Conservation (phyloP, 768 basidiomycete species). For the Leccinum subtestaceum region DNA sequence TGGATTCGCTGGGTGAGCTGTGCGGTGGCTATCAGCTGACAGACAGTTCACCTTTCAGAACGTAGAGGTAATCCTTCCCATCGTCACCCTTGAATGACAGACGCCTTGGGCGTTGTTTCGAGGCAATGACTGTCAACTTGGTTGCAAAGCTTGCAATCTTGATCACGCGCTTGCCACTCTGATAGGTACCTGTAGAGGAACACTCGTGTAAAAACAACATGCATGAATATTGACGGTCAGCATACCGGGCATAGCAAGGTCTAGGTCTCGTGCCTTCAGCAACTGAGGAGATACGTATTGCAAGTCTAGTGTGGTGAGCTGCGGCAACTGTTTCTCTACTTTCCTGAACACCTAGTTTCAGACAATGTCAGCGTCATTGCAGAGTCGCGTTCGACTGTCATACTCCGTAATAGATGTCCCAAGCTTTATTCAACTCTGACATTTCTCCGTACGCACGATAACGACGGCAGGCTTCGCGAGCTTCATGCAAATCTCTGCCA, state of each 20-base stretch:
- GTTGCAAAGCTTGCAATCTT: conserved; percentile 82
- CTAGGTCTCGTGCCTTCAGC: conserved; percentile 83
- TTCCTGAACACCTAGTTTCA: conserved; percentile 82
- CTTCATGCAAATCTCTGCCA: conserved; percentile 88
- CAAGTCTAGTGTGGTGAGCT: conserved; percentile 85
- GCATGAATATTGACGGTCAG: neutral
- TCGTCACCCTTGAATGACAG: conserved; percentile 86
- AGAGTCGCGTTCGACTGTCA: conserved; percentile 21
- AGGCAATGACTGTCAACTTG: conserved; percentile 90
- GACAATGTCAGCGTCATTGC: conserved; percentile 2
- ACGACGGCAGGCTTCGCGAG: conserved; percentile 84
- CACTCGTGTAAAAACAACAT: neutral
- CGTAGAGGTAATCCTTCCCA: conserved; percentile 88
- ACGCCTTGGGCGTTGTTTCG: conserved; percentile 93
- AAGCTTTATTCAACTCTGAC: conserved; percentile 91
- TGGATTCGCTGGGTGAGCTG: conserved; percentile 28
- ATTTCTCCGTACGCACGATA: conserved; percentile 86
- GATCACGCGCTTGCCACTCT: conserved; percentile 80
- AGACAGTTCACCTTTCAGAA: conserved; percentile 69
- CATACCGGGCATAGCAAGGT: conserved; percentile 92
- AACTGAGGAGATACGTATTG: conserved; percentile 97
- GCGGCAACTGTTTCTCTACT: conserved; percentile 90
- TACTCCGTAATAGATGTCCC: conserved; percentile 98
- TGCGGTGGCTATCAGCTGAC: neutral
- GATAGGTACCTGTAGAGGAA: conserved; percentile 72